These are phyloP conservation scores for Pyracantha coccinea DNA, from an alignment of 331 rosid genomes.

Conservation along the genomic window DNA sequence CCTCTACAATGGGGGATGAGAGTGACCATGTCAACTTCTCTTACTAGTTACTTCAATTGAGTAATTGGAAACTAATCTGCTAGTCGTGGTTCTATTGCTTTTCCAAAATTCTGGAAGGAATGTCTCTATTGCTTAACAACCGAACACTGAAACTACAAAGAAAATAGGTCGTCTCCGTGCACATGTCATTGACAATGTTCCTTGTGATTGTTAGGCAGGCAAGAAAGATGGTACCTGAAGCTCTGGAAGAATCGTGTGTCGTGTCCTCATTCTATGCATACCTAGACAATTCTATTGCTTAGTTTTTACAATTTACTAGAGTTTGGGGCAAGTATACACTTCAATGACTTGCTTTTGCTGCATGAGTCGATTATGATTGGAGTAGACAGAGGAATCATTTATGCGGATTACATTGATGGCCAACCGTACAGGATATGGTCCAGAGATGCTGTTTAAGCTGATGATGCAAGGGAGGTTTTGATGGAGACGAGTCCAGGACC, in stretches of 20 bases:
- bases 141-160: no score
- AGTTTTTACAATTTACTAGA: no score
- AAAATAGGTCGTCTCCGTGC: no score
- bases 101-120: no score
- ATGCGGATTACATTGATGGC: neutral
- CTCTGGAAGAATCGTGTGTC: no score
- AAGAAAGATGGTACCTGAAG: neutral
- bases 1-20: neutral
- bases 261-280: no score
- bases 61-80: neutral
- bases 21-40: neutral
- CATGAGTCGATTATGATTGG: neutral
- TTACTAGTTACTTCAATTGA: neutral
- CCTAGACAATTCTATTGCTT: neutral
- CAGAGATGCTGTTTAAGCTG: neutral
- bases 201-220: no score
- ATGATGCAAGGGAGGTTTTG: neutral
- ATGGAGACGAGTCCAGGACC: neutral
- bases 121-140: no score
- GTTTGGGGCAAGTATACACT: no score
- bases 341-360: neutral
- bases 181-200: no score
- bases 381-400: neutral
- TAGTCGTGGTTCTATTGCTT: neutral
- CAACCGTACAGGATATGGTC: neutral